Conservation (phyloP, 768 basidiomycete species). For the Amanita pseudoporphyria region DNA sequence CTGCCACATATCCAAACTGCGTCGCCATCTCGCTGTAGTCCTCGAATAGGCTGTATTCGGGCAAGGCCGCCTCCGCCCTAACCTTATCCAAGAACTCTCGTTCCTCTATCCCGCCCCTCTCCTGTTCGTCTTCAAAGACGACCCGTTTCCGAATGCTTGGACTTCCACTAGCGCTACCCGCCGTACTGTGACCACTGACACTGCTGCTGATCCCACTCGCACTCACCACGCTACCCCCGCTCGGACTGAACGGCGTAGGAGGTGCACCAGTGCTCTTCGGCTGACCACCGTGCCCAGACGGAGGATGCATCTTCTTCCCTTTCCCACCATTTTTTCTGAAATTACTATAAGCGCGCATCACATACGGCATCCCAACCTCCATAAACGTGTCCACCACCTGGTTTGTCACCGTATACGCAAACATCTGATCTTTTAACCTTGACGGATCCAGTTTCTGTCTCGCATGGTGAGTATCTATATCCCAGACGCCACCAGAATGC, state of each 20-base stretch:
- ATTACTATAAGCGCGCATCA: slow-evolving; percentile 49
- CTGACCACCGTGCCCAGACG: not conserved
- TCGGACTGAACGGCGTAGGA: not conserved
- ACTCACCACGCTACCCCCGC: not conserved
- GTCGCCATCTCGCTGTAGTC: slow-evolving; percentile 98
- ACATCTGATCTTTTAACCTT: slow-evolving; percentile 84
- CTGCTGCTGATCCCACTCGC: not conserved
- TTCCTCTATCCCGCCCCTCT: slow-evolving; percentile 52
- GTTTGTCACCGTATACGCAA: slow-evolving; percentile 85
- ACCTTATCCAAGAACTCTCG: slow-evolving; percentile 73
- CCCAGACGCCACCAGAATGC: slow-evolving; percentile 31
- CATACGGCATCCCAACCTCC: slow-evolving; percentile 76
- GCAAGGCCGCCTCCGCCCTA: slow-evolving; percentile 65
- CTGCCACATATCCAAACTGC: slow-evolving; percentile 86
- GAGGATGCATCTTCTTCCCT: slow-evolving; percentile 21
- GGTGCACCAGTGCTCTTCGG: slow-evolving; percentile 11
- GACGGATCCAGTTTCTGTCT: slow-evolving; percentile 53
- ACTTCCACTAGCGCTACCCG: slow-evolving; percentile 14
- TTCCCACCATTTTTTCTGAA: slow-evolving; percentile 29
- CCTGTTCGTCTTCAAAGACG: slow-evolving; percentile 61
- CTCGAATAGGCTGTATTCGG: slow-evolving; percentile 71
- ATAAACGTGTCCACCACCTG: slow-evolving; percentile 71
- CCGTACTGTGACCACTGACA: not conserved
- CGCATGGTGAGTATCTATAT: slow-evolving; percentile 38
- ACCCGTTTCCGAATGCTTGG: slow-evolving; percentile 50